These are phyloP conservation scores for Fusarium decemcellulare DNA, from an alignment of 2,329 filamentous ascomycete genomes.

Conservation along the genomic window DNA sequence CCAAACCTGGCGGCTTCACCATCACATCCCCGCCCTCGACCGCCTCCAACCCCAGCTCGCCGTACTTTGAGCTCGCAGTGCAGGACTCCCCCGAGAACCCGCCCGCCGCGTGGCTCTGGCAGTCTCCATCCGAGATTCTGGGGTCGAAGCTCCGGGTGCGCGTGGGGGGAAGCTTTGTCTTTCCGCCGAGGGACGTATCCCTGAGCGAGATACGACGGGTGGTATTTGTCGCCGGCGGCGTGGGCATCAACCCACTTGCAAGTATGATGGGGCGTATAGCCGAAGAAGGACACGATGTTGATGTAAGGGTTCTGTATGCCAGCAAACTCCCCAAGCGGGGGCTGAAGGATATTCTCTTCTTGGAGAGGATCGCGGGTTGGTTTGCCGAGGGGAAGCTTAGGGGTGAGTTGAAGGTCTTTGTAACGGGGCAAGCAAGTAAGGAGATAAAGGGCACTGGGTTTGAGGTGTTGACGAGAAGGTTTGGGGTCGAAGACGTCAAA, in stretches of 20 bases:
- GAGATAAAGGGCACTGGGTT: constrained; percentile 14
- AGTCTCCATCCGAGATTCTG: constrained; percentile 66
- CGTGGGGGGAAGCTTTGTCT: constrained; percentile 86
- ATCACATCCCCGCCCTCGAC: constrained; percentile 82
- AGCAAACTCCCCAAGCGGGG: constrained; percentile 55
- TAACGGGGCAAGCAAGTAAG: constrained; percentile 53
- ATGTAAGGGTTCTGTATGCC: constrained; percentile 76
- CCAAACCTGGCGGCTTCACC: constrained; percentile 87
- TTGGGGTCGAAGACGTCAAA: constrained; percentile 59
- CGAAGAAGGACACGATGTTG: constrained; percentile 44
- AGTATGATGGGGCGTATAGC: constrained; percentile 78
- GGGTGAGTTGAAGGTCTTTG: constrained; percentile 59
- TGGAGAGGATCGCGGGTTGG: constrained; percentile 61
- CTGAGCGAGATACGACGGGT: constrained; percentile 64
- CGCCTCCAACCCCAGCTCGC: constrained; percentile 55
- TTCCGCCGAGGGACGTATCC: constrained; percentile 71
- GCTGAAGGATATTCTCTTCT: constrained; percentile 62
- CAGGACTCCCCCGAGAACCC: constrained; percentile 80
- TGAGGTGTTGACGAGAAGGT: constrained; percentile 54
- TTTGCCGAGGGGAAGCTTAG: constrained; percentile 56
- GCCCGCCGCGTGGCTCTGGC: constrained; percentile 84
- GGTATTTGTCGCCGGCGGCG: constrained; percentile 84
- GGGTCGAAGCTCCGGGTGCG: constrained; percentile 74
- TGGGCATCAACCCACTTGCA: constrained; percentile 86
- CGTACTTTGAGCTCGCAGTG: constrained; percentile 83